These are phyloP conservation scores for Saitozyma sp. DNA, from an alignment of 768 basidiomycete species.

Conservation along the genomic window DNA sequence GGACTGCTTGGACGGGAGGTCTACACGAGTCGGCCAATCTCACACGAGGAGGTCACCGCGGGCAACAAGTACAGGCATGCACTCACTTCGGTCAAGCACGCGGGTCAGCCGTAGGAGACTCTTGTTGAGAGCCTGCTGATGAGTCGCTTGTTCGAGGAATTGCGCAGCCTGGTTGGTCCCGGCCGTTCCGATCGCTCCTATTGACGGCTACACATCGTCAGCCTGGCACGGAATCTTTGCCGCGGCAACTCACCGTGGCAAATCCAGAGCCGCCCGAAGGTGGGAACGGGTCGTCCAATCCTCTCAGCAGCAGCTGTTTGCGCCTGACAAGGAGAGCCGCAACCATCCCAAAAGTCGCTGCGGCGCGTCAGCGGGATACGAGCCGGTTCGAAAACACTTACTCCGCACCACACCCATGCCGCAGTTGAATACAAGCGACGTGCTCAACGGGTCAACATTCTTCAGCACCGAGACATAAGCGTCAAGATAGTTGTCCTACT, in stretches of 20 bases:
- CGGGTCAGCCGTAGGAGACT: slow-evolving; percentile 52
- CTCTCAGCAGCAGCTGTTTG: slow-evolving; percentile 66
- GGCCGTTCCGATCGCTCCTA: slow-evolving; percentile 19
- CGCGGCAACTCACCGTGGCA: slow-evolving; percentile 32
- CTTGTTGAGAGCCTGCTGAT: slow-evolving; percentile 50
- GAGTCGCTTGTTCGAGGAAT: slow-evolving; percentile 49
- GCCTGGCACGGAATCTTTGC: not conserved
- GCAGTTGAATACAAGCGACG: slow-evolving; percentile 88
- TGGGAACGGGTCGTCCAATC: slow-evolving; percentile 76
- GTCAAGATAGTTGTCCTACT: slow-evolving; percentile 89
- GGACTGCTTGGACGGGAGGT: slow-evolving; percentile 65
- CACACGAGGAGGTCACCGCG: not conserved
- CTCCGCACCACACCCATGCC: slow-evolving; percentile 90
- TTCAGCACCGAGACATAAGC: slow-evolving; percentile 82
- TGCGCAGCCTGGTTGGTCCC: slow-evolving; percentile 43
- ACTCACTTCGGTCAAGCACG: slow-evolving; percentile 47
- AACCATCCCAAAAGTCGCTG: slow-evolving; percentile 94
- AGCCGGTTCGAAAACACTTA: slow-evolving; percentile 10
- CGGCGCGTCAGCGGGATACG: not conserved
- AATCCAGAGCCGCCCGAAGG: slow-evolving; percentile 39
- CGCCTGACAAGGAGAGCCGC: slow-evolving; percentile 83
- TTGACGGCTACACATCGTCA: slow-evolving; percentile 7
- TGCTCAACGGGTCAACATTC: slow-evolving; percentile 72
- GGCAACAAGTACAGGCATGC: not conserved
- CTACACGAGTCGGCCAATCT: slow-evolving; percentile 52